Base-by-base conservation (phyloP, 1,284 basidiomycete species). In the Ustilago nuda region DNA sequence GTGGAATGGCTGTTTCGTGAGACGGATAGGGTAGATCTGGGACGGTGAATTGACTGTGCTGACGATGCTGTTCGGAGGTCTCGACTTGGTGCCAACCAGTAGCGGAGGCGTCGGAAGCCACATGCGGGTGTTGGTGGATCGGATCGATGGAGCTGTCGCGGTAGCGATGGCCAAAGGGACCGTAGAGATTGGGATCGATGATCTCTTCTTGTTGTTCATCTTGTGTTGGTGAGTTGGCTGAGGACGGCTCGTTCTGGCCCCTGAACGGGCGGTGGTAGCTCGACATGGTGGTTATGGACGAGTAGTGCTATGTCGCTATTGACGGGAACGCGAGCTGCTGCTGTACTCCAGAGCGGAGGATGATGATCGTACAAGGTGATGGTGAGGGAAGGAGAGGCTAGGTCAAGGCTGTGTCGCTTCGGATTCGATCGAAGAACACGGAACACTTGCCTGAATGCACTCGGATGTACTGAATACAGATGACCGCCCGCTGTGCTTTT, bases 181-280 rank as follows among this genome's bases (percentile, higher is more conserved):
- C 76, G 35, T 75, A 78, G 15, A 73, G 60, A 50, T 78, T 78
- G 15, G 76, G 76, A 30, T 78, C 72, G 56, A 74, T 74, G 41
- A 74, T 50, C 17, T 56, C 65, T 17, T 55, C 50, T 17, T 64
- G 37, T 11, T 65, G 32, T 23, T n/a, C 50, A 12, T 27, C 36
- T 4, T 41, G 17, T 30, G 55, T 27, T 17, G 45, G 15, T 3
- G 53, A 27, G 9, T 54, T 33, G 36, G 35, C 8, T 15, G 41
- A 30, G 4, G 43, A 7, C 1, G 33, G 43, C 4, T 13, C 32
- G 8, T 36, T 17, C n/a, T 65, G 58, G 2, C 48, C 37, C n/a
- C 62, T 66, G 36, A 66, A 62, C 13, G 62, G 66, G 11, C 56
- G 55, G 13, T 68, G 71, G 19, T 46, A 74, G 52, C 45, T 46